Evolutionary conservation across 2,329 filamentous ascomycete species (phyloP), one percentile per base, ranked within the genome.

Genomic region (Hypoxylon sp.): DNA sequence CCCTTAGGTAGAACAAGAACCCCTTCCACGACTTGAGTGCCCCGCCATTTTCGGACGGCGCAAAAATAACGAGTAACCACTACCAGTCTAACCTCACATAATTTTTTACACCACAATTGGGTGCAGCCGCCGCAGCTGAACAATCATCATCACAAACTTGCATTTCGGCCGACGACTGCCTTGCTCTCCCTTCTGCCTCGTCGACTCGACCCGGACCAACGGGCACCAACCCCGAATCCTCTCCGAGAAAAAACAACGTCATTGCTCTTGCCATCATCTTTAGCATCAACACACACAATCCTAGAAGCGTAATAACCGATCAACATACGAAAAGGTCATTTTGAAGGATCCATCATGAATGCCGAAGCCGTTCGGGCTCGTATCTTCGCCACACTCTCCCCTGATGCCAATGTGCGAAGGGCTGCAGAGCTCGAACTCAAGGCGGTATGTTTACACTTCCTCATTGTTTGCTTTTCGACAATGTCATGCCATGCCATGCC

Each of bases 351-450:
- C 60, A 82, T 77, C 80, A 94, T 94, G 92, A 91, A 94, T 85
- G 88, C 88, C 80, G 85, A 87, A 80, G 88, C 87, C 79, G 86
- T 95, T 80, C 88, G 92, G 83, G 89, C 87, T 84, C 90, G 92
- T 83, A 91, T 95, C 78, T 86, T 89, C 79, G 89, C 90, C 78
- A 94, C 91, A 74, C 89, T 94, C 80, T 89, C 91, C 78, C 81
- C 90, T 74, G 90, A 93, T 81, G 87, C 90, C 77, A 91, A 93
- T 78, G 88, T 88, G 79, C 88, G 93, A 81, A 88, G 91, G 78
- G 87, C 90, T 80, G 91, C 92, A 79, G 93, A 96, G 84, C 82
- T 91, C 74, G 91, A 95, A 81, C 86, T 96, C 75, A 94, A 94
- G 85, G 87, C 90, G 85, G 93, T 95, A 85, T 79, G 89, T 67